A percentile compares a stretch with the other conserved stretches of the same genome.
phyloP scores from a whole-genome alignment of 2,329 filamentous ascomycete genomes.

The Blastomyces parvus region DNA sequence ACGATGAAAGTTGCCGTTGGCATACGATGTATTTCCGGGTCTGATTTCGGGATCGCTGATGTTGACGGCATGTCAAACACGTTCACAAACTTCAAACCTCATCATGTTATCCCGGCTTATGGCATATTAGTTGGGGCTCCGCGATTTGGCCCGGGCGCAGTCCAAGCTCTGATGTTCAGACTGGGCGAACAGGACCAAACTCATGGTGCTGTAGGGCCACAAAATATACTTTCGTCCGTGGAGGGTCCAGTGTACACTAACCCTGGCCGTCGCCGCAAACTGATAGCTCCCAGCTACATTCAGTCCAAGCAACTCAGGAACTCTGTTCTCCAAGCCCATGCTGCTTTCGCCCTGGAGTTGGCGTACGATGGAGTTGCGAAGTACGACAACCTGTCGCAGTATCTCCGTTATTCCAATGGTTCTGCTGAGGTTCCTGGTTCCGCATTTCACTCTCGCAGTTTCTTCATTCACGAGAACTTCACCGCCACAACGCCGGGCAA shows the following conservation, averaged over 20 bases:
- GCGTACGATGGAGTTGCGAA: conserved; percentile 2
- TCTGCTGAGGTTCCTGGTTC: not conserved
- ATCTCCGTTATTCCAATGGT: conserved; percentile 3
- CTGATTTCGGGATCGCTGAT: not conserved
- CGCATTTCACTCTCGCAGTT: not conserved
- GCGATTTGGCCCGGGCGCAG: not conserved
- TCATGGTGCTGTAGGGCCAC: not conserved
- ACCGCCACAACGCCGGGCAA: not conserved
- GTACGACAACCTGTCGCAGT: not conserved
- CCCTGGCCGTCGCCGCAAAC: not conserved
- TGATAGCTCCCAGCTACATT: not conserved
- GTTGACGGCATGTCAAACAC: not conserved
- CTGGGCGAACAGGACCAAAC: not conserved
- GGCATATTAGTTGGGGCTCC: not conserved
- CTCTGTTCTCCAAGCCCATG: not conserved
- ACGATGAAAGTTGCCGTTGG: conserved; percentile 2
- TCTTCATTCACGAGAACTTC: not conserved
- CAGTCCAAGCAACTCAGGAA: not conserved
- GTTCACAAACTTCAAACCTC: not conserved
- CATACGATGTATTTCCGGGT: not conserved
- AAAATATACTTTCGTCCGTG: not conserved
- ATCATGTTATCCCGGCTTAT: not conserved
- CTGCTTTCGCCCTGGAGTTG: not conserved
- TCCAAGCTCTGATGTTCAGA: not conserved
- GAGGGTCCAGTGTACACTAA: not conserved